phyloP scores from a whole-genome alignment of 495 filamentous ascomycete species.

The Talaromyces thailandensis region DNA sequence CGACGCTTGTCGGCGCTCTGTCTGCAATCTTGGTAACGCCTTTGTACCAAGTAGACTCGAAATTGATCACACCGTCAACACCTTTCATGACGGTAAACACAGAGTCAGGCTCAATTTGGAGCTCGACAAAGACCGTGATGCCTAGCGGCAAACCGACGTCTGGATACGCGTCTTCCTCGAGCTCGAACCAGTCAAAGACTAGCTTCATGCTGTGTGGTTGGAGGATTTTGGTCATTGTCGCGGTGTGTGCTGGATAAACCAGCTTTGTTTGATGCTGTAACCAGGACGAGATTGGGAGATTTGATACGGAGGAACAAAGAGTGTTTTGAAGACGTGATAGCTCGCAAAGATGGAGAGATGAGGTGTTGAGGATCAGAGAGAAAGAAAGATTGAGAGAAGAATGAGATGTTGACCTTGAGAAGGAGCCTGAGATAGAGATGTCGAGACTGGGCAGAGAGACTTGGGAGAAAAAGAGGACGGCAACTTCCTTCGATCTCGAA shows the following conservation, averaged over 20 bases:
- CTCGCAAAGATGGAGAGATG: neutral
- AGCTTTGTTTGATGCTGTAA: neutral
- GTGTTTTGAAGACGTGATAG: neutral
- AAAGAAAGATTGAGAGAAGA: neutral
- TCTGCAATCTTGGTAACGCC: neutral
- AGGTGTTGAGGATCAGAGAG: neutral
- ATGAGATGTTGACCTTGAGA: neutral
- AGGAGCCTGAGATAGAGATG: neutral
- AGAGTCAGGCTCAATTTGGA: neutral
- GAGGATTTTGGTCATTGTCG: neutral
- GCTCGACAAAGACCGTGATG: neutral
- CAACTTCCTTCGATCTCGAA: neutral
- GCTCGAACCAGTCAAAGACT: neutral
- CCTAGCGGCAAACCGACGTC: neutral
- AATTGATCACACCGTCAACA: neutral
- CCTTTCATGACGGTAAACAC: neutral
- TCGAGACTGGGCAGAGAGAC: neutral
- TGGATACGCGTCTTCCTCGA: neutral
- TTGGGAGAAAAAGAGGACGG: neutral
- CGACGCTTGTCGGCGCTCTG: neutral
- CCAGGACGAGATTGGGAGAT: neutral
- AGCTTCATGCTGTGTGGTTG: neutral
- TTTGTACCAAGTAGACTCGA: neutral
- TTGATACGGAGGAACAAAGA: neutral
- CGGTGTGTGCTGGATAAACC: neutral